Base-by-base conservation (phyloP, 1,139 yeast species). In the Arxiozyma heterogenica region DNA sequence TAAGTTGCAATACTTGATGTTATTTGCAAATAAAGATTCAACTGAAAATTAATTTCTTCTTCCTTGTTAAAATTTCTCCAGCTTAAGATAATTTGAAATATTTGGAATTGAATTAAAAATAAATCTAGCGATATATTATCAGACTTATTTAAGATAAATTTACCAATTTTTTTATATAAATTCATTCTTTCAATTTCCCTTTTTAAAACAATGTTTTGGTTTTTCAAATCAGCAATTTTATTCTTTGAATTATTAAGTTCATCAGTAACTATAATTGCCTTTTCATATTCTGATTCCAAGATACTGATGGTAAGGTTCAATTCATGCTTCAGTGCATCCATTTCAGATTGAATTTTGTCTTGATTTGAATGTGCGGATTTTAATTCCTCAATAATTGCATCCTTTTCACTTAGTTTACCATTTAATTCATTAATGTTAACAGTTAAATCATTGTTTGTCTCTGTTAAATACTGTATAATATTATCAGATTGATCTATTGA, bases 401-500 rank as follows among this genome's bases (percentile, higher is more conserved):
- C 44, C 3, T 39, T 21, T 1, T 17, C 23, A 1, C 15, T 39
- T 22, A 47, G 25, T 50, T 47, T 23, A 30, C 22, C 34, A 12
- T 41, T 25, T 25, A 46, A 38, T 22, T 18, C 15, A 2, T 17
- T 30, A 5, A 43, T 11, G 17, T 47, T 41, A 6, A 3, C 17
- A 25, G 27, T 44, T 9, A 44, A 39, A 23, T n/a, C 41, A 20
- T 27, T 49, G 44, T 57, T 58, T 41, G 55, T 44, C 20, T 51
- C 51, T 15, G 57, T 55, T 20, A 57, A 45, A 39, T 41, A 48
- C 6, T 51, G 47, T 11, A 55, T 27, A 27, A 57, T 21, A 34
- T 38, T 41, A 12, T 49, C 50, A 71, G 66, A 11, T 21, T 52
- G 50, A 21, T 53, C 54, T 20, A 55, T 52, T 1, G 53, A 53